Conservation (phyloP, 176 grass and related monocot genomes). For the Puccinellia tenuiflora region DNA sequence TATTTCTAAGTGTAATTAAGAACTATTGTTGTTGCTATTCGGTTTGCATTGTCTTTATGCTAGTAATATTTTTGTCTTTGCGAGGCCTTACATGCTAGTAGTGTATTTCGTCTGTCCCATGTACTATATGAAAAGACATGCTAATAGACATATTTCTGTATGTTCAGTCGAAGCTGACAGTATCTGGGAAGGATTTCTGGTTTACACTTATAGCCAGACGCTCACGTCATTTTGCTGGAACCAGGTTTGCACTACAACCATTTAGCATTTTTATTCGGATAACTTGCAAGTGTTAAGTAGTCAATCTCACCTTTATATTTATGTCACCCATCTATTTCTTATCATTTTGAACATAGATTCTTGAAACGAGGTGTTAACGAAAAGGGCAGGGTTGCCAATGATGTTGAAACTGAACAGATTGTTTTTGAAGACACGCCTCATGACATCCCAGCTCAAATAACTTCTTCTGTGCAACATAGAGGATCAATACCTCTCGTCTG, state of each 20-base stretch:
- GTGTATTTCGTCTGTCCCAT: not conserved
- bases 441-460: slow-evolving; percentile 64
- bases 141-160: slow-evolving; percentile 27
- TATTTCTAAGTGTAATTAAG: too few relatives aligned
- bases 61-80: not conserved
- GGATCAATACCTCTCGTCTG: slow-evolving; percentile 95
- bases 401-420: slow-evolving; percentile 98
- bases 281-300: not conserved
- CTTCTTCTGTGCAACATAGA: slow-evolving; percentile 88
- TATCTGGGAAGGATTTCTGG: slow-evolving; percentile 79
- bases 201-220: slow-evolving; percentile 95
- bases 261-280: slow-evolving; percentile 19
- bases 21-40: not conserved
- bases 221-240: slow-evolving; percentile 99
- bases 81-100: not conserved
- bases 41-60: not conserved
- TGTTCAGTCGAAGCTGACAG: slow-evolving; percentile 66
- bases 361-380: slow-evolving; percentile 93
- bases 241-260: slow-evolving; percentile 55
- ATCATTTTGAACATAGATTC: slow-evolving; percentile 52
- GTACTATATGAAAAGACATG: not conserved
- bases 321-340: not conserved
- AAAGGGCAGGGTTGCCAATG: slow-evolving; percentile 98
- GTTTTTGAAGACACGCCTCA: slow-evolving; percentile 72
- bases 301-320: not conserved